These are phyloP conservation scores for Ogataea philodendri DNA, from an alignment of 805 yeast genomes.

Conservation along the genomic window DNA sequence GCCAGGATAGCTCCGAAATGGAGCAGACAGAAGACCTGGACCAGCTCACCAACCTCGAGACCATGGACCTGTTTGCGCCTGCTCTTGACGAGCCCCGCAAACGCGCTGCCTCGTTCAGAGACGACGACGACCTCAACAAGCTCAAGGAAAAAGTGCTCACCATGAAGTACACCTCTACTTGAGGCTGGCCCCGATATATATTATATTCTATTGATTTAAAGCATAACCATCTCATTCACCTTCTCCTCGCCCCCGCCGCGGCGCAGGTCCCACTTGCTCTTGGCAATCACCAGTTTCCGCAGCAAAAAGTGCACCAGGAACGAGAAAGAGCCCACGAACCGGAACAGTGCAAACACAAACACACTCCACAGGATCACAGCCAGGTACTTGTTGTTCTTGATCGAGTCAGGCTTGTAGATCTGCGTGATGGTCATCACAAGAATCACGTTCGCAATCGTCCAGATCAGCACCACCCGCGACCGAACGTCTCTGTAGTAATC, in stretches of 20 bases:
- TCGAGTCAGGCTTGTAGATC: slow-evolving; percentile 66
- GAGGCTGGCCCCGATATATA: slow-evolving; percentile 3
- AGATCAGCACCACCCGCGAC: slow-evolving; percentile 90
- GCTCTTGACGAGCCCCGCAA: slow-evolving; percentile 10
- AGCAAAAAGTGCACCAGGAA: slow-evolving; percentile 51
- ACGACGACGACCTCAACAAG: slow-evolving; percentile 32
- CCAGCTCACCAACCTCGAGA: slow-evolving; percentile 1
- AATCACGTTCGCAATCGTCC: slow-evolving; percentile 83
- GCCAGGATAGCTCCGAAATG: neutral
- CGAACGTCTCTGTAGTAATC: slow-evolving; percentile 95
- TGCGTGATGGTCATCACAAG: slow-evolving; percentile 86
- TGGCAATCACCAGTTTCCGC: slow-evolving; percentile 33
- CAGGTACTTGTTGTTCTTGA: slow-evolving; percentile 69
- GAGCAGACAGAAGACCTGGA: neutral
- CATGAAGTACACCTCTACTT: slow-evolving; percentile 26
- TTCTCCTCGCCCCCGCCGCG: slow-evolving; percentile 17
- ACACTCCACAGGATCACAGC: slow-evolving; percentile 90
- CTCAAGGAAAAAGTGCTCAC: slow-evolving; percentile 32
- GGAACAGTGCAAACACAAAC: slow-evolving; percentile 74
- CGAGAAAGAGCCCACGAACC: slow-evolving; percentile 78
- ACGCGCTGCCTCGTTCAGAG: slow-evolving; percentile 24
- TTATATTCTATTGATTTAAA: slow-evolving; percentile 1
- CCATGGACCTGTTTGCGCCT: slow-evolving; percentile 13
- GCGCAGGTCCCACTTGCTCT: slow-evolving; percentile 33
- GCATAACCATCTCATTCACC: slow-evolving; percentile 22